Base-by-base conservation (phyloP, 495 filamentous ascomycete species). In the Extremus antarcticus region DNA sequence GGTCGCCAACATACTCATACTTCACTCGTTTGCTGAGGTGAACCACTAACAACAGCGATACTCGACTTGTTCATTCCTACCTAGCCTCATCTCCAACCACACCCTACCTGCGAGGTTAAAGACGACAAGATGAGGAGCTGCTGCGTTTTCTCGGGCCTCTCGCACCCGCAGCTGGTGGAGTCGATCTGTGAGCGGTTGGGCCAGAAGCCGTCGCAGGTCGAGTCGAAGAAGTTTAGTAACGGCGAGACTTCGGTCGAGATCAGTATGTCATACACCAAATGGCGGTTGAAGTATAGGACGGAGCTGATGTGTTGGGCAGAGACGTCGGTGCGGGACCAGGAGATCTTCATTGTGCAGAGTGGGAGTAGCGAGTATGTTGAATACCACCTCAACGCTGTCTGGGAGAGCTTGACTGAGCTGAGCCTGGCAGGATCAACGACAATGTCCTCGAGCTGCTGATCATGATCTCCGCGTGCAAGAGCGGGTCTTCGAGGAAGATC, bases 331-430 rank as follows among this genome's bases (percentile, higher is more conserved):
- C 85, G 92, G 51, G 91, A 98, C 65, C 92, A 98, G 68, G 90
- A 98, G 79, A 90, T 98, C 54, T 98, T 97, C 72, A 90, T 98
- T 65, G 86, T 98, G 17, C 92, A 98, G 77, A 96, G 91, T 61
- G 92, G 92, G 51, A 96, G 94, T 70, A 76, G 79, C 63, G 90
- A 87, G 79, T 74, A 62, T 38, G 62, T 39, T n/a, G n/a, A n/a
- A n/a, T n/a, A n/a, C n/a, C 29, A 35, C 35, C 21, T 25, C 45
- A 7, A 10, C 15, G 8, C 8, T 8, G 41, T 8, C n/a, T 10
- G 19, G 20, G 19, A 24, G 20, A 48, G 19, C 7, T 39, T 48
- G 21, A 10, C 17, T n/a, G 15, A 25, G 16, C 35, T 19, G 32
- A 45, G 23, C 58, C 8, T 66, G 53, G 63, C 58, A 69, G 76